Percentiles rank a stretch among this genome's conserved stretches.
Conservation (phyloP, 1,139 yeast genomes). For the Yamadazyma epiphylla region DNA sequence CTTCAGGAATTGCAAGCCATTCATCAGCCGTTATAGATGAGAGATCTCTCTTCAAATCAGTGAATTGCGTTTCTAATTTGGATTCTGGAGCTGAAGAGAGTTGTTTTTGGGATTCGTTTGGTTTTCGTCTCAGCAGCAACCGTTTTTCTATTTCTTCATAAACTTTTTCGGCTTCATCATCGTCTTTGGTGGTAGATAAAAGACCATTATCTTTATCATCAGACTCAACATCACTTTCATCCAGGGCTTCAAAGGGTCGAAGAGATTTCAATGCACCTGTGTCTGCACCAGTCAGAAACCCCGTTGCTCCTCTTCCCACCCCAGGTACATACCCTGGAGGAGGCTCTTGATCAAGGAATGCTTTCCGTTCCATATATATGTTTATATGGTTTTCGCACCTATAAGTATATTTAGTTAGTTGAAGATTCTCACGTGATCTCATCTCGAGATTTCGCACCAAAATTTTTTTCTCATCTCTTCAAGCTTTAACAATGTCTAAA, state of each 20-base stretch:
- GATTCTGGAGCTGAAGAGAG: conserved; percentile 8
- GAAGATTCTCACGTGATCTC: not conserved
- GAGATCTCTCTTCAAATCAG: conserved; percentile 60
- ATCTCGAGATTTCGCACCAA: not conserved
- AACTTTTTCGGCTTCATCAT: conserved; percentile 69
- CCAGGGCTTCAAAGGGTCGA: conserved; percentile 22
- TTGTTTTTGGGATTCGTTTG: too few relatives aligned
- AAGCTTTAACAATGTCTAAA: conserved; percentile 49
- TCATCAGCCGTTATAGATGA: conserved; percentile 59
- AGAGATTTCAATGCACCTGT: conserved; percentile 44
- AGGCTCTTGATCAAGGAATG: conserved; percentile 82
- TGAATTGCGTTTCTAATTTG: conserved; percentile 26
- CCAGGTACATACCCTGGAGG: conserved; percentile 94
- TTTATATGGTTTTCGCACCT: conserved; percentile 1
- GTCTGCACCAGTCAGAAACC: conserved; percentile 83
- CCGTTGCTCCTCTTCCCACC: conserved; percentile 91
- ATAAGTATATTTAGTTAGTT: too few relatives aligned
- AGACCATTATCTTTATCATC: conserved; percentile 29
- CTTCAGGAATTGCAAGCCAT: conserved; percentile 85
- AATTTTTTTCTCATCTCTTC: conserved; percentile 1
- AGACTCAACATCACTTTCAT: conserved; percentile 23
- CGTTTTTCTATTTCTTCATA: conserved; percentile 63
- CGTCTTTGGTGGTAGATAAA: conserved; percentile 45
- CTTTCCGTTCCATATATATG: conserved; percentile 40
- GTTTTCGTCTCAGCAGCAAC: conserved; percentile 33